A percentile compares a stretch with the other conserved stretches of the same genome.
These are phyloP conservation scores for Lonicera japonica DNA, from an alignment of 129 eudicot genomes.

Conservation along the genomic window DNA sequence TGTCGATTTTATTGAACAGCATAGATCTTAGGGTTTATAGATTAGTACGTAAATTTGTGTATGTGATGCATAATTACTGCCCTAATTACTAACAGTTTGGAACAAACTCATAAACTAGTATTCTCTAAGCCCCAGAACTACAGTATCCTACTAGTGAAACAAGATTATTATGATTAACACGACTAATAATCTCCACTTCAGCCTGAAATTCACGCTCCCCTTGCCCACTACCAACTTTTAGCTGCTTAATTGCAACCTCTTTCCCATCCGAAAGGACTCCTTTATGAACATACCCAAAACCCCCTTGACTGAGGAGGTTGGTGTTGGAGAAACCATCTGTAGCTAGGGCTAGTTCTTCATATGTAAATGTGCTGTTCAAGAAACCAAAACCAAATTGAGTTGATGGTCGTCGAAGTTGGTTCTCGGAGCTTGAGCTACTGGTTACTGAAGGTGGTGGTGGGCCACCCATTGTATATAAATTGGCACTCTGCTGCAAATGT, in stretches of 20 bases:
- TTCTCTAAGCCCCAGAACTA: constrained; percentile 57
- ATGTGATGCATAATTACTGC: no score
- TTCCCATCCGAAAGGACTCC: constrained; percentile 67
- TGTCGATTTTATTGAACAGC: no score
- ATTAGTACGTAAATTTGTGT: no score
- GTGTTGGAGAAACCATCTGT: constrained; percentile 50
- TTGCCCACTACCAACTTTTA: constrained; percentile 82
- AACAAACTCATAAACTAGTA: constrained; percentile 78
- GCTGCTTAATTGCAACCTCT: constrained; percentile 74
- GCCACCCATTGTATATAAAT: constrained; percentile 19
- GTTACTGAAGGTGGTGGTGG: constrained; percentile 37
- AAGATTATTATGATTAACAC: constrained; percentile 73
- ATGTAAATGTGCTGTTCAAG: constrained; percentile 49
- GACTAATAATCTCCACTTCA: constrained; percentile 75
- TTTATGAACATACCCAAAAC: constrained; percentile 85
- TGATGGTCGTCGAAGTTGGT: constrained; percentile 19
- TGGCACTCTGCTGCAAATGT: constrained; percentile 29
- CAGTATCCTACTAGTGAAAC: constrained; percentile 84
- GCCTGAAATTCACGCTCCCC: constrained; percentile 99
- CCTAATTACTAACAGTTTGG: no score
- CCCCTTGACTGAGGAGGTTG: constrained; percentile 95
- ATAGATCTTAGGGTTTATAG: no score
- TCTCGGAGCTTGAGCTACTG: constrained; percentile 36
- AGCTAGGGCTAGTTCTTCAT: constrained; percentile 64
- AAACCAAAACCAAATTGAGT: constrained; percentile 18